Base-by-base conservation (phyloP, 2,329 filamentous ascomycete species). In the Ceratocystis lukuohia region DNA sequence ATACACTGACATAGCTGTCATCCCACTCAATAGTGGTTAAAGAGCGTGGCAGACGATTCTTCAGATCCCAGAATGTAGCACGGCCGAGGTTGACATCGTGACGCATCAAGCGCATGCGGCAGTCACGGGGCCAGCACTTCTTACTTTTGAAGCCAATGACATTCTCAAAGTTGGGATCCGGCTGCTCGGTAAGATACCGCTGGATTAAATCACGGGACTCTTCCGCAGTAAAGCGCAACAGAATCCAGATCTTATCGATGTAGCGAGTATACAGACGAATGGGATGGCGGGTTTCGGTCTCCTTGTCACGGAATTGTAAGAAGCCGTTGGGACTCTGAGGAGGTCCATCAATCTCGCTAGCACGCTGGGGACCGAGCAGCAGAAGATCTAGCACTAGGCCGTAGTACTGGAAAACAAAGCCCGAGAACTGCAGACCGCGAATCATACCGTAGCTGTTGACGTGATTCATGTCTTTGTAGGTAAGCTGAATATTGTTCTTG, bases 381-480 rank as follows among this genome's bases (percentile, higher is more conserved):
- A 99, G 80, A 59, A 99, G 82, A 77, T 99, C 94, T 65, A 99
- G 86, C 68, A 99, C 93, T 69, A 99, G 80, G 61, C 95, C 94
- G 72, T 99, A 99, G 80, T 92, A 99, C 74, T 99, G 94, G 82
- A 99, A 99, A 25, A 99, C 94, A 69, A 99, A 99, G 0, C 91
- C 94, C 1, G 94, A 96, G 77, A 99, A 99, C 71, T 99, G 95
- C 17, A 99, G 82, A 71, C 95, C 94, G 72, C 94, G 91, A 72
- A 99, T 96, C 88, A 99, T 89, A 71, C 94, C 94, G 74, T 97
- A 99, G 74, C 91, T 95, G 77, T 99, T 99, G 74, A 95, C 94
- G 73, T 99, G 94, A 74, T 96, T 97, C 94, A 99, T 99, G 72
- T 99, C 94, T 79, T 99, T 99, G 81, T 99, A 99, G 69, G 95